Percentiles rank a stretch among this genome's conserved stretches.
Evolutionary conservation across 352 stramenopile species (phyloP).

Genomic region (Pythium aquatile): DNA sequence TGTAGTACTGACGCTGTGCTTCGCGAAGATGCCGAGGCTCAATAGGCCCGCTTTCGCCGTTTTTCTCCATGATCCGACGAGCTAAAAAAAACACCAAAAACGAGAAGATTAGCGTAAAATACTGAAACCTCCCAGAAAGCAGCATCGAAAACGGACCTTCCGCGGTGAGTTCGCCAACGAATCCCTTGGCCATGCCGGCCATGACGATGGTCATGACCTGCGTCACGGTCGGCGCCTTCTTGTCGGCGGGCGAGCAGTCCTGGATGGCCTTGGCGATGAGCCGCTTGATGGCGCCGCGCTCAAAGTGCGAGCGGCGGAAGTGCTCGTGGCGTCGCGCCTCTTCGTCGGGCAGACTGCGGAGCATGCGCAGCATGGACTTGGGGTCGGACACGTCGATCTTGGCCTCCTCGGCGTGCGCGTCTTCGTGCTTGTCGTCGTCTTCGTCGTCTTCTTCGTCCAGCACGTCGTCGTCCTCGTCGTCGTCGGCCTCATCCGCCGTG

Average conservation of each 20-base stretch:
- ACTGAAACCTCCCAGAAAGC: background rate
- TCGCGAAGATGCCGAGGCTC: constrained; percentile 72
- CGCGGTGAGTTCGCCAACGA: constrained; percentile 74
- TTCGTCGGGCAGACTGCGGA: constrained; percentile 59
- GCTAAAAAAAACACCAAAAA: constrained; percentile 32
- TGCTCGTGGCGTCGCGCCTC: constrained; percentile 76
- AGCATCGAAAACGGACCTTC: constrained; percentile 43
- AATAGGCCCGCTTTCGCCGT: constrained; percentile 74
- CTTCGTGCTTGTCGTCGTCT: constrained; percentile 9
- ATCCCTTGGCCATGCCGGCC: constrained; percentile 85
- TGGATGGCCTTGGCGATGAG: constrained; percentile 82
- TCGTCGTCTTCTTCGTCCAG: constrained; percentile 27
- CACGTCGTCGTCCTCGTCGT: constrained; percentile 37
- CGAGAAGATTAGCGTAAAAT: background rate
- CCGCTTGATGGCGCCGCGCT: constrained; percentile 75
- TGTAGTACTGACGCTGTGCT: constrained; percentile 84
- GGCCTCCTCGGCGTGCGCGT: background rate
- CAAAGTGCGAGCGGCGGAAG: constrained; percentile 83
- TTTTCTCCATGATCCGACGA: constrained; percentile 76
- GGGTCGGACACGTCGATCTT: constrained; percentile 57
- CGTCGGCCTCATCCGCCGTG: constrained; percentile 26
- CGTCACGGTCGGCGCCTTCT: constrained; percentile 54
- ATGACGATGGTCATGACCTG: constrained; percentile 89
- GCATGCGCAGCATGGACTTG: constrained; percentile 72
- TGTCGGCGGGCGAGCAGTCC: constrained; percentile 55